A percentile compares a stretch with the other conserved stretches of the same genome.
phyloP scores from a whole-genome alignment of 768 basidiomycete species.

The Butyriboletus loyo region DNA sequence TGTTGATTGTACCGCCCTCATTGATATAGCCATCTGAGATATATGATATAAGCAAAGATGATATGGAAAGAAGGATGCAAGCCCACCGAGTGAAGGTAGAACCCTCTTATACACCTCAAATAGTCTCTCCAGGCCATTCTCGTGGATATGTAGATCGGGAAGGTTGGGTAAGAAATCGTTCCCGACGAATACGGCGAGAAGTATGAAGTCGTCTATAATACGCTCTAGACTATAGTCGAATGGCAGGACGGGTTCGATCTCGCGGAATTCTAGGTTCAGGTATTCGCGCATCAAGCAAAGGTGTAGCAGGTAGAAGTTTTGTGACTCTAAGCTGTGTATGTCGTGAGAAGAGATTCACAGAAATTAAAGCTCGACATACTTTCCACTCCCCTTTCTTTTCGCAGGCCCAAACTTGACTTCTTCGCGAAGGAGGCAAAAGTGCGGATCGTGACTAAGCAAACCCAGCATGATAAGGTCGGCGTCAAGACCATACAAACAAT shows the following conservation, averaged over 20 bases:
- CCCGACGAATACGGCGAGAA: conserved; percentile 95
- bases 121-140: conserved; percentile 89
- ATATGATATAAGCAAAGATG: background rate
- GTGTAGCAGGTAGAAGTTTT: conserved; percentile 94
- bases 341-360: conserved; percentile 5
- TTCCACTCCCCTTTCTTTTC: conserved; percentile 63
- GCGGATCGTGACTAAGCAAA: conserved; percentile 94
- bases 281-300: conserved; percentile 95
- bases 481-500: conserved; percentile 97
- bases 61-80: background rate
- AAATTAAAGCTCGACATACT: conserved; percentile 33
- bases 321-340: conserved; percentile 56
- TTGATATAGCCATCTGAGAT: conserved; percentile 86
- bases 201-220: conserved; percentile 96
- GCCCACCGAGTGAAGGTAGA: conserved; percentile 67
- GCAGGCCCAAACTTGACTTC: conserved; percentile 95
- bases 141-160: conserved; percentile 96
- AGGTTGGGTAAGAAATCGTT: conserved; percentile 97
- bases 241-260: conserved; percentile 59
- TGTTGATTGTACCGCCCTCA: conserved; percentile 80
- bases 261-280: conserved; percentile 90
- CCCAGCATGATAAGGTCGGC: conserved; percentile 99
- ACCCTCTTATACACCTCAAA: conserved; percentile 96
- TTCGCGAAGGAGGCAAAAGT: conserved; percentile 95
- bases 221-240: conserved; percentile 91